phyloP scores from a whole-genome alignment of 495 filamentous ascomycete genomes.

The Pyronema omphalodes region DNA sequence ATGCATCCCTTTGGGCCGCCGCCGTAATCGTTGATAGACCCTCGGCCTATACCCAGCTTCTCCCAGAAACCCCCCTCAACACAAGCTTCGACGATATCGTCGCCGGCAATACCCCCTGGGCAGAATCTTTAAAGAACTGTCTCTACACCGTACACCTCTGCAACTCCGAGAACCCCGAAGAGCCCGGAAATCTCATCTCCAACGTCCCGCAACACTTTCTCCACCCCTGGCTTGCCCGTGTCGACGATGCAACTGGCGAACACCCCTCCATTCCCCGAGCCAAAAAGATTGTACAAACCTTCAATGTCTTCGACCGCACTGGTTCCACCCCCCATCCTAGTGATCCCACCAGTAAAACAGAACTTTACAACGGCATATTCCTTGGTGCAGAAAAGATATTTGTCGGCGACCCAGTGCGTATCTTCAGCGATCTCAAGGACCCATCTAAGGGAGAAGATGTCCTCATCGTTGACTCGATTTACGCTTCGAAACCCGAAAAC shows the following conservation, averaged over 20 bases:
- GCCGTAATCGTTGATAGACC: constrained; percentile 13
- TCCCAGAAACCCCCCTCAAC: not conserved
- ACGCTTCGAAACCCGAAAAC: constrained; percentile 5
- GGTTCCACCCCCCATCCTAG: not conserved
- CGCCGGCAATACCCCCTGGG: constrained; percentile 9
- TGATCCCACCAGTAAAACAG: constrained; percentile 1
- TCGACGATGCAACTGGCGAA: constrained; percentile 4
- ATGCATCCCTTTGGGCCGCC: constrained; percentile 7
- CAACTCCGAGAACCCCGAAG: too few relatives aligned
- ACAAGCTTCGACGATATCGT: constrained; percentile 4
- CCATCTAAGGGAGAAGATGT: constrained; percentile 17
- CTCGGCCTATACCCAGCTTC: not conserved
- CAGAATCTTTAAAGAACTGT: not conserved
- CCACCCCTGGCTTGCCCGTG: constrained; percentile 17
- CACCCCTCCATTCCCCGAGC: constrained; percentile 14
- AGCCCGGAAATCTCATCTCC: constrained; percentile 5
- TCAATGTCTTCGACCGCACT: constrained; percentile 33
- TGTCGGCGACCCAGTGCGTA: constrained; percentile 37
- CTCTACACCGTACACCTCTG: too few relatives aligned
- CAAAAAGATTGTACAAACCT: constrained; percentile 29
- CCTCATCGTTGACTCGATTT: constrained; percentile 15
- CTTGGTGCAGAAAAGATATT: constrained; percentile 44
- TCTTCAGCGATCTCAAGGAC: constrained; percentile 16
- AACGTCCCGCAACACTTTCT: constrained; percentile 12
- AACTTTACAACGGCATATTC: constrained; percentile 34